Evolutionary conservation across 2,329 filamentous ascomycete genomes (phyloP).

Genomic region (Epicoccum sorghinum): DNA sequence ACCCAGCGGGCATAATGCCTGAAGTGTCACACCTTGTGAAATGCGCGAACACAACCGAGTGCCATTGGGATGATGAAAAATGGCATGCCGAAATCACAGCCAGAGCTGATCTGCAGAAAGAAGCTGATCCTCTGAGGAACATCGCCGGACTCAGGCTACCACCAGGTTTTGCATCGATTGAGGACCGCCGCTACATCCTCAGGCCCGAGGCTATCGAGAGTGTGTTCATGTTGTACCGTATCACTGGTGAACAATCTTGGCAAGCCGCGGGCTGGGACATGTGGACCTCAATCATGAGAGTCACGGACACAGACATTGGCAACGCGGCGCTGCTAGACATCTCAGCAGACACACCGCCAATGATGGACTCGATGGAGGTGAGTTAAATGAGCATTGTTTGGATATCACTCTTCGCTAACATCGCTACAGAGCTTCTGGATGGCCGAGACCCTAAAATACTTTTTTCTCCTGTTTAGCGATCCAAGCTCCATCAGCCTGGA

Average conservation of each 20-base stretch:
- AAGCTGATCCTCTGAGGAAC: slow-evolving; percentile 42
- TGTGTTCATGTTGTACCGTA: slow-evolving; percentile 66
- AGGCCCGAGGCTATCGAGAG: slow-evolving; percentile 65
- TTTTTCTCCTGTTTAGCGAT: slow-evolving; percentile 55
- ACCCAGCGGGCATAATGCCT: slow-evolving; percentile 66
- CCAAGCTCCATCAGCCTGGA: slow-evolving; percentile 52
- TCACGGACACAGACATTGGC: slow-evolving; percentile 52
- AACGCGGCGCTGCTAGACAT: slow-evolving; percentile 55
- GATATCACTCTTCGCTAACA: slow-evolving; percentile 13
- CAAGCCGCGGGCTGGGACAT: slow-evolving; percentile 57
- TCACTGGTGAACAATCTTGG: slow-evolving; percentile 60
- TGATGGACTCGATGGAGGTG: slow-evolving; percentile 54
- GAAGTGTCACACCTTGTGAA: slow-evolving; percentile 62
- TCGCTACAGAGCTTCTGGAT: slow-evolving; percentile 53
- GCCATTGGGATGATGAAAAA: slow-evolving; percentile 60
- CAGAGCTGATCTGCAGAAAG: slow-evolving; percentile 28
- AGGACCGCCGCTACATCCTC: slow-evolving; percentile 55
- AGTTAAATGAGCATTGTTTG: slow-evolving; percentile 1
- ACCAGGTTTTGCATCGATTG: slow-evolving; percentile 52
- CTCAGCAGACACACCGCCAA: slow-evolving; percentile 45
- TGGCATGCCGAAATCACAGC: slow-evolving; percentile 54
- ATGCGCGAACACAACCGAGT: slow-evolving; percentile 52
- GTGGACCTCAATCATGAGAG: slow-evolving; percentile 54
- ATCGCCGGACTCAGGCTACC: slow-evolving; percentile 50
- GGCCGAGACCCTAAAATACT: slow-evolving; percentile 59